Evolutionary conservation across 768 basidiomycete genomes (phyloP).

Genomic region (Boletus subparvulus): DNA sequence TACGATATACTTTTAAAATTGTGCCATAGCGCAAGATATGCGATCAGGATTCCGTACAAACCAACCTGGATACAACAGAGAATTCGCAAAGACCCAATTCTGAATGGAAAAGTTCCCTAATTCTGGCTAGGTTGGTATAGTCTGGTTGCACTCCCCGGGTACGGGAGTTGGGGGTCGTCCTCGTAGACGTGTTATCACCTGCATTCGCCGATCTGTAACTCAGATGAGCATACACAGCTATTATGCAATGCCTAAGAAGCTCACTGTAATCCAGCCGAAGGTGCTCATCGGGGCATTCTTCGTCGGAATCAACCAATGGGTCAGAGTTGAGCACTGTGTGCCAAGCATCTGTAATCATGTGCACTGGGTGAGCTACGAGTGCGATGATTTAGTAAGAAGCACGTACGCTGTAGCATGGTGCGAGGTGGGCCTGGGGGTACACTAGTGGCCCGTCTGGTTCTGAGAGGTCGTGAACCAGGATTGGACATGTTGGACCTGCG

Average conservation of each 20-base stretch:
- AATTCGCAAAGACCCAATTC: background rate
- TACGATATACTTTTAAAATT: conserved; percentile 26
- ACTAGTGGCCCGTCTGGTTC: conserved; percentile 23
- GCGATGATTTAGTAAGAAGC: background rate
- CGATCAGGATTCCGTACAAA: background rate
- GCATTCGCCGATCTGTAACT: conserved; percentile 54
- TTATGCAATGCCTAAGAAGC: conserved; percentile 3
- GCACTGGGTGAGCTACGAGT: conserved; percentile 4
- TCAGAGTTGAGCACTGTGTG: conserved; percentile 64
- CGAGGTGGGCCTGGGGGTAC: conserved; percentile 37
- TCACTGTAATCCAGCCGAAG: conserved; percentile 66
- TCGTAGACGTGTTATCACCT: conserved; percentile 57
- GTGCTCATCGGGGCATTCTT: conserved; percentile 64
- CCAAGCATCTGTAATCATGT: conserved; percentile 60
- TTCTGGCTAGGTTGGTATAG: conserved; percentile 5
- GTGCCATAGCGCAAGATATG: conserved; percentile 17
- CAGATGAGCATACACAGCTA: conserved; percentile 9
- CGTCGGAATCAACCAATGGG: conserved; percentile 75
- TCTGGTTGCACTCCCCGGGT: conserved; percentile 26
- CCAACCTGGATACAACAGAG: background rate
- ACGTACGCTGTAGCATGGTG: conserved; percentile 69
- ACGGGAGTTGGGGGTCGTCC: conserved; percentile 60
- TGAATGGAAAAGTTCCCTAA: background rate
- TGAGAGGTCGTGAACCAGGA: conserved; percentile 23
- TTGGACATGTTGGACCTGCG: conserved; percentile 23